Evolutionary conservation across 129 eudicot species (phyloP).

Genomic region (Oenanthe sinensis): DNA sequence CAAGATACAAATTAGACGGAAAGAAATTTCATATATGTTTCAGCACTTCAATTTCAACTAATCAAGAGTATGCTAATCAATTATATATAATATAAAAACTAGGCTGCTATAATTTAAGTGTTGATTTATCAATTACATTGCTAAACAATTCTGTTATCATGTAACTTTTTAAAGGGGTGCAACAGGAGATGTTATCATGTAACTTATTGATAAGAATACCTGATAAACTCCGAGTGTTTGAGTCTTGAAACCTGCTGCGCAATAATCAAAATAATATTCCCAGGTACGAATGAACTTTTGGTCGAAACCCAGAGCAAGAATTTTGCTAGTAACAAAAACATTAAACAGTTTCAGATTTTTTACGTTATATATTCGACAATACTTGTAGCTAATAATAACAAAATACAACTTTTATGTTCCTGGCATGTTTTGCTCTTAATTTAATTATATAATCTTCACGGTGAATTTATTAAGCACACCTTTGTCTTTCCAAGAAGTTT

Average conservation of each 20-base stretch:
- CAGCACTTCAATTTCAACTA: background rate
- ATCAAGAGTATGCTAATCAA: background rate
- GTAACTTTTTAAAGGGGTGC: too few species aligned
- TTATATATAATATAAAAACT: background rate
- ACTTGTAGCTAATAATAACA: background rate
- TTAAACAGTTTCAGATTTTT: background rate
- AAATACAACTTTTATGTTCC: background rate
- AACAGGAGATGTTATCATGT: background rate
- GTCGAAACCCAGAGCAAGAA: slow-evolving; percentile 63
- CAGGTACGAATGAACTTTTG: slow-evolving; percentile 83
- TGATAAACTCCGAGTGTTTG: slow-evolving; percentile 65
- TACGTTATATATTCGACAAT: background rate
- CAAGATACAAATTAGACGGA: background rate
- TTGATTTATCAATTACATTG: background rate
- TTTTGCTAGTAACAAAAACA: slow-evolving; percentile 33
- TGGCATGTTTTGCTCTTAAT: background rate
- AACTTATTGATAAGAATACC: slow-evolving; percentile 27
- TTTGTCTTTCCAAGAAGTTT: slow-evolving; percentile 60
- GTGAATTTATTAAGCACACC: slow-evolving; percentile 25
- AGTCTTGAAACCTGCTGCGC: slow-evolving; percentile 86
- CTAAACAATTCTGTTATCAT: background rate
- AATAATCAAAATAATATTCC: slow-evolving; percentile 88
- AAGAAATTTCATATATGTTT: background rate
- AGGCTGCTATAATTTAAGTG: background rate
- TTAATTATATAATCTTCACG: background rate